These are phyloP conservation scores for Plasmopara viticola DNA, from an alignment of 352 stramenopile genomes.

Conservation along the genomic window DNA sequence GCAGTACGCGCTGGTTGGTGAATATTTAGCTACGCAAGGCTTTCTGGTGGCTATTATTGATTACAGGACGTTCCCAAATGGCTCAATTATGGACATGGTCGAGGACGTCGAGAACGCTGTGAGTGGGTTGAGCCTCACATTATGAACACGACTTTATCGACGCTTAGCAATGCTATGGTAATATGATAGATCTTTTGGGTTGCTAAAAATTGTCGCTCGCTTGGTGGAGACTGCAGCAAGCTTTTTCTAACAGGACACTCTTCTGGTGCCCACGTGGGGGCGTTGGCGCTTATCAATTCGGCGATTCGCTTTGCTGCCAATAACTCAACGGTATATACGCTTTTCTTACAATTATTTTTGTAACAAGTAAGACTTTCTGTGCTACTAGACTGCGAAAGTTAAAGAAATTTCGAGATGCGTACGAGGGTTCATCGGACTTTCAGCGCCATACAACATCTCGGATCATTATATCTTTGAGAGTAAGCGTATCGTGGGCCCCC, in stretches of 20 bases:
- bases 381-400: constrained; percentile 6
- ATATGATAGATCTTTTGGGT: constrained; percentile 50
- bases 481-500: constrained; percentile 40
- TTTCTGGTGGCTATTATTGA: constrained; percentile 85
- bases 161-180: background rate
- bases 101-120: constrained; percentile 79
- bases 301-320: constrained; percentile 29
- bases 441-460: constrained; percentile 62
- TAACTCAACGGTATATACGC: constrained; percentile 11
- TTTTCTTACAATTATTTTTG: no score
- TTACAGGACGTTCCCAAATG: constrained; percentile 87
- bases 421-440: constrained; percentile 54
- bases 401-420: constrained; percentile 25
- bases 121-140: constrained; percentile 2
- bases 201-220: constrained; percentile 28
- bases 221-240: constrained; percentile 41
- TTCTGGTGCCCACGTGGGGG: constrained; percentile 50
- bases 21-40: constrained; percentile 47
- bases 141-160: no score
- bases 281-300: constrained; percentile 44
- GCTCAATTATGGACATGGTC: constrained; percentile 82
- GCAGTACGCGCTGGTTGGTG: constrained; percentile 65
- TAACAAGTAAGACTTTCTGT: background rate
- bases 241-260: constrained; percentile 67
- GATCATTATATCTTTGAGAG: constrained; percentile 75